phyloP scores from a whole-genome alignment of 257 asterid genomes.

The Solanum virginianum region DNA sequence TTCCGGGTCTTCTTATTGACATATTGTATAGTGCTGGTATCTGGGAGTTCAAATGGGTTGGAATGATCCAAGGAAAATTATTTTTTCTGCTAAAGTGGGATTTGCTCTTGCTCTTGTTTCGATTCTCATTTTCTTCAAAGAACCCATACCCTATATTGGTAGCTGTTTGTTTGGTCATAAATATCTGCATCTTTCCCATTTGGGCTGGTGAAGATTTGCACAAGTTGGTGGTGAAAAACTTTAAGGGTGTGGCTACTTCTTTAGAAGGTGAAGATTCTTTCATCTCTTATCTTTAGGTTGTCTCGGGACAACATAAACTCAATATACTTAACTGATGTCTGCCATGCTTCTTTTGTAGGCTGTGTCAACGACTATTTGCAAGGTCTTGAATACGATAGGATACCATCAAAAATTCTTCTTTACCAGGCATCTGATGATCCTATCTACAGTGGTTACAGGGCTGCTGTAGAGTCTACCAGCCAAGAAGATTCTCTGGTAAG shows the following conservation, averaged over 20 bases:
- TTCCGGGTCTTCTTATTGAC: slow-evolving; percentile 85
- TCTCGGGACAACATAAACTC: background rate
- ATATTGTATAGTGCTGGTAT: slow-evolving; percentile 67
- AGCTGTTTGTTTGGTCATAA: slow-evolving; percentile 51
- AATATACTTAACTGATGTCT: slow-evolving; percentile 1
- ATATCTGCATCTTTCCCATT: slow-evolving; percentile 65
- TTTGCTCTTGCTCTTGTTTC: slow-evolving; percentile 31
- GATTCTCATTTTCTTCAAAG: slow-evolving; percentile 34
- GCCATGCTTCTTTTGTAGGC: slow-evolving; percentile 26
- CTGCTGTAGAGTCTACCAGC: slow-evolving; percentile 82
- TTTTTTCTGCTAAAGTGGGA: slow-evolving; percentile 38
- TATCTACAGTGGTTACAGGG: slow-evolving; percentile 74
- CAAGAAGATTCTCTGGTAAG: slow-evolving; percentile 84
- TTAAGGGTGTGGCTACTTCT: slow-evolving; percentile 68
- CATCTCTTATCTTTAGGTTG: background rate
- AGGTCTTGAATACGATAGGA: slow-evolving; percentile 52
- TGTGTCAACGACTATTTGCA: slow-evolving; percentile 67
- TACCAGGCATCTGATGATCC: slow-evolving; percentile 93
- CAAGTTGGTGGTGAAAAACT: slow-evolving; percentile 68
- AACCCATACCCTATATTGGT: slow-evolving; percentile 27
- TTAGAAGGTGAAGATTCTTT: slow-evolving; percentile 45
- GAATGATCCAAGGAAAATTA: slow-evolving; percentile 33
- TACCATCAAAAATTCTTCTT: slow-evolving; percentile 74
- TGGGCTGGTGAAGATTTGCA: slow-evolving; percentile 98
- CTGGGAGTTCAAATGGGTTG: slow-evolving; percentile 58